phyloP scores from a whole-genome alignment of 768 basidiomycete genomes.

The Serendipita sp. region DNA sequence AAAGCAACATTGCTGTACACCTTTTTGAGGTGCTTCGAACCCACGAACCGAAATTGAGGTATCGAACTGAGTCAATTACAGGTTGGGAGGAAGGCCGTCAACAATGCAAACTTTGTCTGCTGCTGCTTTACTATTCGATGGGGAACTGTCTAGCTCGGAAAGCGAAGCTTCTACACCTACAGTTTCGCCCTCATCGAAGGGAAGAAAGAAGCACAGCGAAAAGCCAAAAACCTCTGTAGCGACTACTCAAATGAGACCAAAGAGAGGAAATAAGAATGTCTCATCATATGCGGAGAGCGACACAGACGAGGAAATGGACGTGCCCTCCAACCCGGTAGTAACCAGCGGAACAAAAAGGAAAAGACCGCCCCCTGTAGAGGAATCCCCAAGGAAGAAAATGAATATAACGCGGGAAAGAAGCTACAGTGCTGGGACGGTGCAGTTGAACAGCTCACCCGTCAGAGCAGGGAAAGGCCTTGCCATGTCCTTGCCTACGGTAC shows the following conservation, averaged over 20 bases:
- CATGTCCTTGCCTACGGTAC: background rate
- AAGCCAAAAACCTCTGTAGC: background rate
- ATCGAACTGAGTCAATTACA: too few relatives aligned
- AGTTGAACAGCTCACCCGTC: background rate
- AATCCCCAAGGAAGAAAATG: background rate
- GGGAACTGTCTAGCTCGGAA: background rate
- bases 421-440: background rate
- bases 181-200: background rate
- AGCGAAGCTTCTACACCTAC: background rate
- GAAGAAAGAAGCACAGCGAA: background rate
- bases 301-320: background rate
- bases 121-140: background rate
- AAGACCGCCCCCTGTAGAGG: background rate
- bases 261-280: background rate
- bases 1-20: too few relatives aligned
- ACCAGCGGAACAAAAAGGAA: background rate
- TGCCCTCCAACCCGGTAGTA: background rate
- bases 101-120: too few relatives aligned
- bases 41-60: too few relatives aligned
- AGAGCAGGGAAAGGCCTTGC: background rate
- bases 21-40: too few relatives aligned
- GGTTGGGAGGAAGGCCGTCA: too few relatives aligned
- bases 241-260: background rate
- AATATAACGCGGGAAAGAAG: background rate
- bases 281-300: constrained; percentile 2